Conservation (phyloP, 2,329 filamentous ascomycete species). For the Ascocoryne sarcoides region DNA sequence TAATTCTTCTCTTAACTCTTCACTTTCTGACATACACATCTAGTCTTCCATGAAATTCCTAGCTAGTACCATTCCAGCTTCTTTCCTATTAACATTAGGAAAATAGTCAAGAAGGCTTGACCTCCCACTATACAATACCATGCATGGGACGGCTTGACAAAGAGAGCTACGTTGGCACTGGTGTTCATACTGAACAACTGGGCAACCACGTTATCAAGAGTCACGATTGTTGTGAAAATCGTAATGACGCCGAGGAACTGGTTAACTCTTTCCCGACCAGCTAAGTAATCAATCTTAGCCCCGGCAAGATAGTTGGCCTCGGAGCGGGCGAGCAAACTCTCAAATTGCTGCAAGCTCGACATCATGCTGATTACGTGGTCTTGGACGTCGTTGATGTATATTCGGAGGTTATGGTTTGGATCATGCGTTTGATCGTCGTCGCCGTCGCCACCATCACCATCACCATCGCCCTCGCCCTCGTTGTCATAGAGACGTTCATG, state of each 20-base stretch:
- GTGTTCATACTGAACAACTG: slow-evolving; percentile 4
- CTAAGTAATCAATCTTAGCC: slow-evolving; percentile 34
- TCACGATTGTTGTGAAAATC: slow-evolving; percentile 2
- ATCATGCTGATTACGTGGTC: slow-evolving; percentile 98
- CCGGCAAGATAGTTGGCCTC: slow-evolving; percentile 93
- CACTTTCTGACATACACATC: too few relatives aligned
- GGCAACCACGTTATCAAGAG: slow-evolving; percentile 1
- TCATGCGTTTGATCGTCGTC: slow-evolving; percentile 62
- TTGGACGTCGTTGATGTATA: slow-evolving; percentile 92
- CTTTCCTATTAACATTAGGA: too few relatives aligned
- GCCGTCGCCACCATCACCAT: not conserved
- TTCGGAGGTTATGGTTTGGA: slow-evolving; percentile 83
- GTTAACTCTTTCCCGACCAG: not conserved
- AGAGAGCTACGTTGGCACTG: not conserved
- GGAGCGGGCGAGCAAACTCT: slow-evolving; percentile 80
- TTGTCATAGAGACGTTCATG: slow-evolving; percentile 45
- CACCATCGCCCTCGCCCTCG: too few relatives aligned
- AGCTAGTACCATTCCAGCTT: too few relatives aligned
- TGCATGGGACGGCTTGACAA: not conserved
- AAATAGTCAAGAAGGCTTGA: too few relatives aligned
- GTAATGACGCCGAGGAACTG: slow-evolving; percentile 1
- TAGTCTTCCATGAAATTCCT: too few relatives aligned
- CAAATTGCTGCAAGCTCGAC: slow-evolving; percentile 84
- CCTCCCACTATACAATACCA: too few relatives aligned
- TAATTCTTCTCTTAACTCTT: too few relatives aligned